Evolutionary conservation across 257 asterid genomes (phyloP).

Genomic region (Leonotis leonurus): DNA sequence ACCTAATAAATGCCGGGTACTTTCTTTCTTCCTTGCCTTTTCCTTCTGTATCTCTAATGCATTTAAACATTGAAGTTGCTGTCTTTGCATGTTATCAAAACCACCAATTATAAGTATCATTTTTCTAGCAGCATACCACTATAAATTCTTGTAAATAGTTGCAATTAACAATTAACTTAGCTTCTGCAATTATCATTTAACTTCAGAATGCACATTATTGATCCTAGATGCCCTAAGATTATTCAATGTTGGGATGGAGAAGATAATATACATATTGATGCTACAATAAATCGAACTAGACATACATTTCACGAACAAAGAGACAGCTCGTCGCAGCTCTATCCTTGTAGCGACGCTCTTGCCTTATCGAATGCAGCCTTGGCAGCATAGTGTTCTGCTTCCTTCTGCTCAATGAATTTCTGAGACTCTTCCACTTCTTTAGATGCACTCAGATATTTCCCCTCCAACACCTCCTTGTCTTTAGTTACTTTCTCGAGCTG

Average conservation of each 20-base stretch:
- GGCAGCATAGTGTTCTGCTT: constrained; percentile 30
- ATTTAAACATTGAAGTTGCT: no score
- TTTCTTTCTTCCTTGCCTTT: no score
- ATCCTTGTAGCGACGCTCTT: constrained; percentile 27
- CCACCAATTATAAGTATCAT: no score
- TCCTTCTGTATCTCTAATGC: no score
- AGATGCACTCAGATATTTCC: not conserved
- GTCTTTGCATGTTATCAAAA: no score
- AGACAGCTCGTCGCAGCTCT: not conserved
- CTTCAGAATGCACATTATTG: not conserved
- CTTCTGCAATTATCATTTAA: no score
- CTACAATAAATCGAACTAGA: not conserved
- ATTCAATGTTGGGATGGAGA: not conserved
- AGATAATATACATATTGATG: not conserved
- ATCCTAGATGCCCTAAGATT: not conserved
- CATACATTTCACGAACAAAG: not conserved
- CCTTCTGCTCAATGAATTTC: constrained; percentile 20
- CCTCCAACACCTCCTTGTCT: constrained; percentile 26
- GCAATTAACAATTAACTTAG: no score
- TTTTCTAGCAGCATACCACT: no score
- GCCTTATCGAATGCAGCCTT: constrained; percentile 38
- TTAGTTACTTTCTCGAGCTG: constrained; percentile 14
- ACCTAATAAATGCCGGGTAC: no score
- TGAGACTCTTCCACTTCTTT: constrained; percentile 30
- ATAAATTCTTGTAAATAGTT: no score